Evolutionary conservation across 192 early-diverging fungal genomes (phyloP).

Genomic region (Physocladia obscura): DNA sequence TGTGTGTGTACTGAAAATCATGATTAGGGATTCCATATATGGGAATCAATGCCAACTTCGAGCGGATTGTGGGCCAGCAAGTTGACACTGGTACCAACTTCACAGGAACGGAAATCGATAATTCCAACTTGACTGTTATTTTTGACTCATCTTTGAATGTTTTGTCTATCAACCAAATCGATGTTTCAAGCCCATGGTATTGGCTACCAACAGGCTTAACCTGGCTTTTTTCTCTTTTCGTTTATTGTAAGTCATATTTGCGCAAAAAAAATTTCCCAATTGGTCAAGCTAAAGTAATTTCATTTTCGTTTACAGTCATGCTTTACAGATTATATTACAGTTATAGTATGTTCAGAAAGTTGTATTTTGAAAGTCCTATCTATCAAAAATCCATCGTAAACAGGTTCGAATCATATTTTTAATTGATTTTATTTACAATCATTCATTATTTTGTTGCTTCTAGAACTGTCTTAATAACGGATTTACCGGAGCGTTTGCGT

Average conservation of each 20-base stretch:
- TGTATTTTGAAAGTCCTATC: constrained; percentile 27
- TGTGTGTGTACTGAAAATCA: too few species aligned
- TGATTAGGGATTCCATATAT: constrained; percentile 21
- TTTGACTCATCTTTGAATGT: constrained; percentile 27
- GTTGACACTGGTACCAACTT: constrained; percentile 10
- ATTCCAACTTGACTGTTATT: constrained; percentile 25
- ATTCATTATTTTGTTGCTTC: too few species aligned
- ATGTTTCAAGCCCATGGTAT: constrained; percentile 22
- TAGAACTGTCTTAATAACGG: constrained; percentile 41
- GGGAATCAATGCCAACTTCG: constrained; percentile 29
- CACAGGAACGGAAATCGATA: constrained; percentile 19
- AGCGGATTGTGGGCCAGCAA: constrained; percentile 11
- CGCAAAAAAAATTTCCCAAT: not conserved
- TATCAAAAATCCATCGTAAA: constrained; percentile 24
- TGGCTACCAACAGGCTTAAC: constrained; percentile 39
- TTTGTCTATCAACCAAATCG: constrained; percentile 36
- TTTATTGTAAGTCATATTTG: constrained; percentile 31
- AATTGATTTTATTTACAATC: too few species aligned
- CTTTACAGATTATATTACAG: constrained; percentile 39
- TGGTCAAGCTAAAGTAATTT: not conserved
- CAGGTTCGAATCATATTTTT: too few species aligned
- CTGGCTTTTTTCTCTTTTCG: constrained; percentile 32
- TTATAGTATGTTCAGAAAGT: constrained; percentile 29
- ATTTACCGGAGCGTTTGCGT: constrained; percentile 37
- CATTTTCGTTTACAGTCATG: constrained; percentile 27